Conservation (phyloP, 805 yeast genomes). For the Lachancea sp. region DNA sequence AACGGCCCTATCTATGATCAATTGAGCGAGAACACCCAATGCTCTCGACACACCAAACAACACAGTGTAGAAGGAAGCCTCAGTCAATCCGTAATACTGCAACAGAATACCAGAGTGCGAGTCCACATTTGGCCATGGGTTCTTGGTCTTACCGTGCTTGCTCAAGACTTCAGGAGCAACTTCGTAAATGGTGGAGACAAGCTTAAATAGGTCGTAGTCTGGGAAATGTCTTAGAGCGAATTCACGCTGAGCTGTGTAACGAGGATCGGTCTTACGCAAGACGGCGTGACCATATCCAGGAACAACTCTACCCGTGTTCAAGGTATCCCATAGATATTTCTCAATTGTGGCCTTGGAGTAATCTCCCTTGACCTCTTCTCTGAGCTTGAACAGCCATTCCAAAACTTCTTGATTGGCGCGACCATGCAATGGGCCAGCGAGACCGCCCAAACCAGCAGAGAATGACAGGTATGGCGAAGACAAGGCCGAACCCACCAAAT, state of each 20-base stretch:
- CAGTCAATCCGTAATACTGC: conserved; percentile 80
- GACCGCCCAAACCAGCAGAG: conserved; percentile 74
- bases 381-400: conserved; percentile 70
- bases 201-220: conserved; percentile 70
- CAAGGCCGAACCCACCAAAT: conserved; percentile 75
- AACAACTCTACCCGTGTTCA: conserved; percentile 69
- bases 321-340: conserved; percentile 62
- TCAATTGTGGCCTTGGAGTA: conserved; percentile 60
- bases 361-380: conserved; percentile 54
- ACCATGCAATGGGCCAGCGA: conserved; percentile 85
- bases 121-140: conserved; percentile 91
- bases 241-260: conserved; percentile 80
- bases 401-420: conserved; percentile 82
- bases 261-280: conserved; percentile 77
- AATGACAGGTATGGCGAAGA: conserved; percentile 70
- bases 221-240: conserved; percentile 73
- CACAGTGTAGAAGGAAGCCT: conserved; percentile 78
- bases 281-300: conserved; percentile 92
- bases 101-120: conserved; percentile 80
- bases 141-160: conserved; percentile 83
- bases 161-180: conserved; percentile 78
- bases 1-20: conserved; percentile 76
- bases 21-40: conserved; percentile 78
- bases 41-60: conserved; percentile 85
- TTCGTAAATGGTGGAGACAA: conserved; percentile 70